Evolutionary conservation across 495 filamentous ascomycete genomes (phyloP).

Genomic region (Trypethelium eluteriae): DNA sequence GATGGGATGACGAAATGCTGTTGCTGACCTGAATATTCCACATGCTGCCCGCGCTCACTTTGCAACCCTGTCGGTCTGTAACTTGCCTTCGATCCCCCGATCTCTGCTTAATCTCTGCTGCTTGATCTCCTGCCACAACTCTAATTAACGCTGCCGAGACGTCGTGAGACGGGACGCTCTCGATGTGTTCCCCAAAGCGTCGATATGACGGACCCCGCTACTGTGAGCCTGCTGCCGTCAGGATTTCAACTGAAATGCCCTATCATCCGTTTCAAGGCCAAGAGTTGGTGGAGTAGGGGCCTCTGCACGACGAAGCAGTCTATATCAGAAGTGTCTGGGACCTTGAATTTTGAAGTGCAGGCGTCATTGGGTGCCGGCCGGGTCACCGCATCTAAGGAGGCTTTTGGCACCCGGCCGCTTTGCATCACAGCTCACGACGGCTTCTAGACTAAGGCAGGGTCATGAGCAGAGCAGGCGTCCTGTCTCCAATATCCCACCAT

Average conservation of each 20-base stretch:
- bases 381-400: background rate
- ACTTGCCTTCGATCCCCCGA: background rate
- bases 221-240: background rate
- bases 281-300: background rate
- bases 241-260: background rate
- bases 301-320: background rate
- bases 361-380: background rate
- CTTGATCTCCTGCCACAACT: background rate
- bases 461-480: background rate
- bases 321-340: background rate
- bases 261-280: background rate
- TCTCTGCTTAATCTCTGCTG: background rate
- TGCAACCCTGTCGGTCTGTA: background rate
- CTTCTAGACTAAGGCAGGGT: background rate
- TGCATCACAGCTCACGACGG: background rate
- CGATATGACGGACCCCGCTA: too few relatives aligned
- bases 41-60: background rate
- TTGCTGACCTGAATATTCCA: slow-evolving; percentile 7
- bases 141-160: background rate
- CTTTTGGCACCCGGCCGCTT: background rate
- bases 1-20: background rate
- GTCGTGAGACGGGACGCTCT: background rate
- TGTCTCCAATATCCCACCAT: background rate
- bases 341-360: background rate
- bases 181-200: too few relatives aligned